Conservation (phyloP, 208 protist genomes). For the Trypanosoma brucei region DNA sequence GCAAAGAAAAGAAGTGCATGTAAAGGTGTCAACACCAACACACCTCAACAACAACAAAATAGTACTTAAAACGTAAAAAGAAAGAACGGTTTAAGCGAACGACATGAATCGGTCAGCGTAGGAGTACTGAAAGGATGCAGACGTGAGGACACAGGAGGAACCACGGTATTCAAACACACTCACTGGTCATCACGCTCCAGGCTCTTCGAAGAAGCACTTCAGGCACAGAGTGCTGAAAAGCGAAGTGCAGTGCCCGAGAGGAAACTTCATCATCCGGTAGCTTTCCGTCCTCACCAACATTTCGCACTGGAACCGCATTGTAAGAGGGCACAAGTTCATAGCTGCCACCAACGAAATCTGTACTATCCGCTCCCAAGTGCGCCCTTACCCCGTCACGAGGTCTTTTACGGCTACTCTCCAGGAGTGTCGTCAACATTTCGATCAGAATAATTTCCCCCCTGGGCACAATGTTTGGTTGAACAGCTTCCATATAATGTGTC, state of each 20-base stretch:
- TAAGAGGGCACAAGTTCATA: conserved; percentile 21
- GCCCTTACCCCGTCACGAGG: not conserved
- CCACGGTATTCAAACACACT: not conserved
- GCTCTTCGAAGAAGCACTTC: conserved; percentile 17
- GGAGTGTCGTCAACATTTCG: conserved; percentile 22
- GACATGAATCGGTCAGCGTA: too few species aligned
- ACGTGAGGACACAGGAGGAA: too few species aligned
- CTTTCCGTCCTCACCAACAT: not conserved
- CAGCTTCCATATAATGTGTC: conserved; percentile 68
- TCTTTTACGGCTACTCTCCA: not conserved
- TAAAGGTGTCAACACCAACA: too few species aligned
- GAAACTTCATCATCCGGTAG: not conserved
- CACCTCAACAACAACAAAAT: conserved; percentile 20
- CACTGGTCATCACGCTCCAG: conserved; percentile 17
- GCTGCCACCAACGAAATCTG: not conserved
- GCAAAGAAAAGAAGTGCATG: too few species aligned
- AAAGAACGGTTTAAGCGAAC: not conserved
- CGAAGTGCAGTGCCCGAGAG: conserved; percentile 23
- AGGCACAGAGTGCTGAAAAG: conserved; percentile 25
- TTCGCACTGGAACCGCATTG: conserved; percentile 7
- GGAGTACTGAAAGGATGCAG: too few species aligned
- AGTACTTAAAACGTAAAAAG: conserved; percentile 3
- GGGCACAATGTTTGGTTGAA: conserved; percentile 20
- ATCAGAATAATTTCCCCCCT: conserved; percentile 17
- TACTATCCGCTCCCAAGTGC: not conserved